Conservation (phyloP, 2,329 filamentous ascomycete genomes). For the Pyricularia pennisetigena region DNA sequence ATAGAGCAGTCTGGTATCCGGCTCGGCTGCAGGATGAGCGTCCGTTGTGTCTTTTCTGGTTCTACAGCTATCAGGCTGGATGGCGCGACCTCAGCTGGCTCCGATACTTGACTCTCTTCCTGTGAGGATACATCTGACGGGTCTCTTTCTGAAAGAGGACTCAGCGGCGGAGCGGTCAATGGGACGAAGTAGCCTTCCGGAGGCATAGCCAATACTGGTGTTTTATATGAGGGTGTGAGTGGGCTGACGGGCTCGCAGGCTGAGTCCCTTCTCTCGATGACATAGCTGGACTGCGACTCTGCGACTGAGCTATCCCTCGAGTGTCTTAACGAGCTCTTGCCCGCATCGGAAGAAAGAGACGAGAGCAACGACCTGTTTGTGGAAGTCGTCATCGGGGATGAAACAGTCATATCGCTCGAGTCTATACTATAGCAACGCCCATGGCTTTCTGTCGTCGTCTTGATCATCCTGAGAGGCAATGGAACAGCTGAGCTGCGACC, state of each 20-base stretch:
- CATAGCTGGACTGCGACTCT: constrained; percentile 24
- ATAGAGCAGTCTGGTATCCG: constrained; percentile 30
- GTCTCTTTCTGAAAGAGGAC: background rate
- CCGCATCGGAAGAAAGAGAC: background rate
- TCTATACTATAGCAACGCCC: background rate
- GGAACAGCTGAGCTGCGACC: background rate
- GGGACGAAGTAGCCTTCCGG: background rate
- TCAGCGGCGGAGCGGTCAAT: background rate
- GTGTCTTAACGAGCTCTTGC: constrained; percentile 18
- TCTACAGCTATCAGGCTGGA: constrained; percentile 12
- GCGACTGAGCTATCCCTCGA: constrained; percentile 13
- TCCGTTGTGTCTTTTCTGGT: constrained; percentile 7
- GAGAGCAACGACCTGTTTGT: constrained; percentile 1
- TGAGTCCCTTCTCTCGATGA: constrained; percentile 13
- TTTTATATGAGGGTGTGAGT: background rate
- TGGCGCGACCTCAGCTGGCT: constrained; percentile 7
- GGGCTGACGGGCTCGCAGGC: constrained; percentile 1
- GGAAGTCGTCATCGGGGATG: background rate
- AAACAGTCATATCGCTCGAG: background rate
- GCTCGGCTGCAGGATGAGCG: constrained; percentile 5
- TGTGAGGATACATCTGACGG: background rate
- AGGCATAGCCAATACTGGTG: background rate
- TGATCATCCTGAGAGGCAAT: background rate
- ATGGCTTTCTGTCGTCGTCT: background rate
- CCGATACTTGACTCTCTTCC: background rate